phyloP scores from a whole-genome alignment of 1,284 basidiomycete genomes.

The Leccinum pachyderme region DNA sequence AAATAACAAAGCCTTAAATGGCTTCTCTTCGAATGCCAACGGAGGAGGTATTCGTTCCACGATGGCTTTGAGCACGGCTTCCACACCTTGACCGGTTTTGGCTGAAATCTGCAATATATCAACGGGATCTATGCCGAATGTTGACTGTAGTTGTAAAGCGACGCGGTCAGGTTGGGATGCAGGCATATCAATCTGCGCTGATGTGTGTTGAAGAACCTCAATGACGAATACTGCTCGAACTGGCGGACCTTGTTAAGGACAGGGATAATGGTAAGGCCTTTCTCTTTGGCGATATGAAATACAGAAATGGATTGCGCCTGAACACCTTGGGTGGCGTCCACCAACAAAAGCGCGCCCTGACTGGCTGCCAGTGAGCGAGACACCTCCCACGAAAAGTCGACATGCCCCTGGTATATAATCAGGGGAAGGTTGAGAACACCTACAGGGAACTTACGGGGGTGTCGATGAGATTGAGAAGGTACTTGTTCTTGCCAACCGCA shows the following conservation, averaged over 20 bases:
- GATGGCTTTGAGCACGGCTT: constrained; percentile 82
- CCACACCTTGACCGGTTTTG: constrained; percentile 87
- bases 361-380: constrained; percentile 90
- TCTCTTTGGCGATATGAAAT: constrained; percentile 84
- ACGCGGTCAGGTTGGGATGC: constrained; percentile 82
- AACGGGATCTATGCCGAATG: constrained; percentile 74
- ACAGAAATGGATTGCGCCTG: constrained; percentile 98
- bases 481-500: constrained; percentile 48
- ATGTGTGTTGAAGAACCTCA: constrained; percentile 2
- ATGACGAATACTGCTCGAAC: background rate
- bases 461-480: constrained; percentile 94
- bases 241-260: constrained; percentile 86
- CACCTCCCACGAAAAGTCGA: constrained; percentile 97
- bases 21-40: constrained; percentile 45
- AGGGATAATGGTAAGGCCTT: constrained; percentile 84
- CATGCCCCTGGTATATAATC: constrained; percentile 67
- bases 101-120: constrained; percentile 84
- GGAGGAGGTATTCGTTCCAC: constrained; percentile 84
- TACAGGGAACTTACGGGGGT: constrained; percentile 66
- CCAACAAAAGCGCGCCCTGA: constrained; percentile 88
- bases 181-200: constrained; percentile 77
- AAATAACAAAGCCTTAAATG: constrained; percentile 86
- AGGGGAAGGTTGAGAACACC: constrained; percentile 1
- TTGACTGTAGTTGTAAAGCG: constrained; percentile 75
- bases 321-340: constrained; percentile 96